Conservation (phyloP, 345 rosid species). For the Pugionium dolabratum region DNA sequence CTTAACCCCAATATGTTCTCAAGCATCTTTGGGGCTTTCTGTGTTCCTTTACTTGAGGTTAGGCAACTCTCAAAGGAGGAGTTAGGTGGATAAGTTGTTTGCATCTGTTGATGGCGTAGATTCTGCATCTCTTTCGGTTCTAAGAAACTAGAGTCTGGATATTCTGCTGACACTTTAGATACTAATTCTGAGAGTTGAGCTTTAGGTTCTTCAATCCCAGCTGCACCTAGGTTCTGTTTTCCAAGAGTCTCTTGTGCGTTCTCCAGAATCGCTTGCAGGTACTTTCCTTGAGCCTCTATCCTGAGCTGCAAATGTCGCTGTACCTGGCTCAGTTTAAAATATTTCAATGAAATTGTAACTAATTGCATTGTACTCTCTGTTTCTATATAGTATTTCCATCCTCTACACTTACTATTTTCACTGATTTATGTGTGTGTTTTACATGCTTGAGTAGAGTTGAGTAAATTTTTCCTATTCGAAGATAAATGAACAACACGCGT, state of each 20-base stretch:
- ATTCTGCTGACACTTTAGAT: slow-evolving; percentile 22
- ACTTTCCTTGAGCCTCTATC: slow-evolving; percentile 92
- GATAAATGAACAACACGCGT: background rate
- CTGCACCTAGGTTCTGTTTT: slow-evolving; percentile 64
- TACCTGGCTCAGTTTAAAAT: slow-evolving; percentile 49
- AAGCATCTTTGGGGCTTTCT: slow-evolving; percentile 62
- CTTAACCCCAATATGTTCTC: slow-evolving; percentile 57
- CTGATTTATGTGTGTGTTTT: too few relatives aligned
- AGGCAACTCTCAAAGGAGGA: slow-evolving; percentile 86
- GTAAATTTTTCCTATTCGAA: background rate
- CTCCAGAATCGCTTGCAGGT: slow-evolving; percentile 82
- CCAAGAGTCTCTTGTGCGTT: slow-evolving; percentile 93
- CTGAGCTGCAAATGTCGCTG: slow-evolving; percentile 48
- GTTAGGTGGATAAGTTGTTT: slow-evolving; percentile 56
- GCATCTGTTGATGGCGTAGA: slow-evolving; percentile 56
- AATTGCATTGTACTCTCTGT: slow-evolving; percentile 23
- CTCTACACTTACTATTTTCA: slow-evolving; percentile 23
- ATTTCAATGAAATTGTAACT: slow-evolving; percentile 31
- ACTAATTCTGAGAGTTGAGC: slow-evolving; percentile 83
- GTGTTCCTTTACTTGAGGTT: slow-evolving; percentile 72
- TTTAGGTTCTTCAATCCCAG: slow-evolving; percentile 87
- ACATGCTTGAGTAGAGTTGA: background rate
- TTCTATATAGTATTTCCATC: slow-evolving; percentile 46
- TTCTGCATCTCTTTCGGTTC: slow-evolving; percentile 65
- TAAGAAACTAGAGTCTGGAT: slow-evolving; percentile 63